phyloP scores from a whole-genome alignment of 139 green algal species.

The Mesostigma viride region DNA sequence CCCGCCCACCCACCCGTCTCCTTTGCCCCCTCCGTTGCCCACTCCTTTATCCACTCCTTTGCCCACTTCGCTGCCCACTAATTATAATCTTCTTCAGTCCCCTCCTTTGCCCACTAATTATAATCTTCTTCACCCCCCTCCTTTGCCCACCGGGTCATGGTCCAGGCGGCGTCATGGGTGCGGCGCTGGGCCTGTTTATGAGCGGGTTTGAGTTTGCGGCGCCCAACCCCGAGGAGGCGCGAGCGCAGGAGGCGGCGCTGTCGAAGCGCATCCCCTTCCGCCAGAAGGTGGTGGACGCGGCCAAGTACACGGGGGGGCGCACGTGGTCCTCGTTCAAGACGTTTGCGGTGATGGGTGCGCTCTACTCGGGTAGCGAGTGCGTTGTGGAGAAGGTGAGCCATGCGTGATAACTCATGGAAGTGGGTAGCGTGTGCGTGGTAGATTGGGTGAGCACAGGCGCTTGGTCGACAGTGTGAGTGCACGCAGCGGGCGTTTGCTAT shows the following conservation, averaged over 20 bases:
- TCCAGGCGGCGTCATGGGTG: slow-evolving; percentile 15
- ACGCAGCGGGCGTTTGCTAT: too few relatives aligned
- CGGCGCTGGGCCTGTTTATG: slow-evolving; percentile 16
- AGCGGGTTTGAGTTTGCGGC: slow-evolving; percentile 9
- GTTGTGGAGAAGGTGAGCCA: slow-evolving; percentile 70
- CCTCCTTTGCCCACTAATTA: too few relatives aligned
- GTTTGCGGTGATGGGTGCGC: slow-evolving; percentile 75
- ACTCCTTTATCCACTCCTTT: too few relatives aligned
- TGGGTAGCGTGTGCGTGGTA: background rate
- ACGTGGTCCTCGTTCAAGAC: slow-evolving; percentile 55
- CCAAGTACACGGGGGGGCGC: background rate
- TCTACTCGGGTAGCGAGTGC: slow-evolving; percentile 87
- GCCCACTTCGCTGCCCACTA: too few relatives aligned
- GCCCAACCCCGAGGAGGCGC: slow-evolving; percentile 13
- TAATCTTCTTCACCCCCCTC: too few relatives aligned
- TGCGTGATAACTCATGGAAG: background rate
- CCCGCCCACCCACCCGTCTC: too few relatives aligned
- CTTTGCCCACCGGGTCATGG: too few relatives aligned
- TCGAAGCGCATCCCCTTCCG: background rate
- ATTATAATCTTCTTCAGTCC: too few relatives aligned
- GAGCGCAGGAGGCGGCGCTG: background rate
- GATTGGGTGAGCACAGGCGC: background rate
- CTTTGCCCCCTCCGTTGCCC: too few relatives aligned
- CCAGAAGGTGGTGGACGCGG: background rate
- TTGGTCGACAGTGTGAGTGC: too few relatives aligned